Evolutionary conservation across 2,329 filamentous ascomycete genomes (phyloP).

Genomic region (Aureobasidium sp.): DNA sequence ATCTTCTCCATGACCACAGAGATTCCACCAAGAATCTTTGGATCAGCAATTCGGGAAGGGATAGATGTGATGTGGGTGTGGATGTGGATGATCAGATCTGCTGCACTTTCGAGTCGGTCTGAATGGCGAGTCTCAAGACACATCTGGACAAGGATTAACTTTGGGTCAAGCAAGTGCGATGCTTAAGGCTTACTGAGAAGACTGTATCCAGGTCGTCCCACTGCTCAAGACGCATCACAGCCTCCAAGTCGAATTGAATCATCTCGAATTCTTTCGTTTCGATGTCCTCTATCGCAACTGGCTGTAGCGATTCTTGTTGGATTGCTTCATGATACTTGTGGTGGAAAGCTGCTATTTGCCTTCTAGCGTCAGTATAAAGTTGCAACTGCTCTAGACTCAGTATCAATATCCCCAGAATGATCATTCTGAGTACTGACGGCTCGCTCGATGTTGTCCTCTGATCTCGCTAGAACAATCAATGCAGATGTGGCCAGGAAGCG

Average conservation of each 20-base stretch:
- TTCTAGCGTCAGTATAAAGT: conserved; percentile 55
- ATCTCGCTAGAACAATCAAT: conserved; percentile 42
- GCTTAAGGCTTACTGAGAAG: conserved; percentile 40
- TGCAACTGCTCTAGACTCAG: conserved; percentile 41
- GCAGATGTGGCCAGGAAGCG: conserved; percentile 55
- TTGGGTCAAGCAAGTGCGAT: not conserved
- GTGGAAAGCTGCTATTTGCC: conserved; percentile 56
- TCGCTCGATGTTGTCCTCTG: conserved; percentile 33
- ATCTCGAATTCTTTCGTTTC: conserved; percentile 58
- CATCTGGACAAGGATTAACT: not conserved
- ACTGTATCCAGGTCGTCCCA: conserved; percentile 61
- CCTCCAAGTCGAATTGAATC: conserved; percentile 74
- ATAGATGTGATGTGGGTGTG: conserved; percentile 31
- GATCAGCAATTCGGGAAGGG: conserved; percentile 16
- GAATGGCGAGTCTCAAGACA: conserved; percentile 19
- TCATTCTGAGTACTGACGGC: conserved; percentile 24
- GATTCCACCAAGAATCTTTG: conserved; percentile 26
- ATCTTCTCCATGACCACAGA: conserved; percentile 52
- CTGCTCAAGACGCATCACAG: conserved; percentile 55
- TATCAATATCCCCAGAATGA: conserved; percentile 14
- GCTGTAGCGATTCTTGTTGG: conserved; percentile 21
- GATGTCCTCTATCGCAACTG: conserved; percentile 42
- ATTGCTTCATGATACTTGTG: conserved; percentile 35
- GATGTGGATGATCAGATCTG: conserved; percentile 41
- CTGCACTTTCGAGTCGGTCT: conserved; percentile 40